A percentile compares a stretch with the other conserved stretches of the same genome.
Conservation (phyloP, 495 filamentous ascomycete genomes). For the Daldinia bambusicola region DNA sequence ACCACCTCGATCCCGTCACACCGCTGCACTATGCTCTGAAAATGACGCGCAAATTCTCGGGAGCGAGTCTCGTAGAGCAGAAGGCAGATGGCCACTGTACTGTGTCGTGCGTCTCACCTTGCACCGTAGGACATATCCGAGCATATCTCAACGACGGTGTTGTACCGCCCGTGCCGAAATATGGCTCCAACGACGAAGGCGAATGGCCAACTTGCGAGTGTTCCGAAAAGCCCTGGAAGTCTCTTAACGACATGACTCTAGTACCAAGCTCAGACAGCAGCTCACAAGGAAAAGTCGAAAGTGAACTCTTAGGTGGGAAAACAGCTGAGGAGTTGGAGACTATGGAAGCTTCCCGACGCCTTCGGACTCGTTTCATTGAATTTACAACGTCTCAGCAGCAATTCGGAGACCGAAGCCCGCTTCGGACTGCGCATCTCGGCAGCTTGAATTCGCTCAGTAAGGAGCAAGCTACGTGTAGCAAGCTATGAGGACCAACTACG, state of each 20-base stretch:
- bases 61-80: conserved; percentile 59
- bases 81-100: conserved; percentile 58
- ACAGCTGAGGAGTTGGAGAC: conserved; percentile 22
- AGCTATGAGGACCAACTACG: neutral
- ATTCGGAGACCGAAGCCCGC: conserved; percentile 20
- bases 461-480: conserved; percentile 15
- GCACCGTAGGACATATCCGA: conserved; percentile 51
- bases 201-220: conserved; percentile 55
- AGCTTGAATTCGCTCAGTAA: neutral
- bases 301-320: conserved; percentile 12
- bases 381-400: conserved; percentile 8
- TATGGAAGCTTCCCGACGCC: conserved; percentile 18
- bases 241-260: conserved; percentile 15
- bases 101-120: conserved; percentile 50
- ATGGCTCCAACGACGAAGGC: conserved; percentile 43
- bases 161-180: conserved; percentile 50
- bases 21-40: conserved; percentile 62
- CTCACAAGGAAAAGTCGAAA: neutral
- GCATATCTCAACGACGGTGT: conserved; percentile 55
- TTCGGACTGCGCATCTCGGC: neutral
- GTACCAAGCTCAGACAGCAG: neutral
- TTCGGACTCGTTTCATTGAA: conserved; percentile 20
- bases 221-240: conserved; percentile 51
- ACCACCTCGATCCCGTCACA: conserved; percentile 69
- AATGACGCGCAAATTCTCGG: conserved; percentile 60